Evolutionary conservation across 2,329 filamentous ascomycete genomes (phyloP).

Genomic region (Tolypocladium sp.): DNA sequence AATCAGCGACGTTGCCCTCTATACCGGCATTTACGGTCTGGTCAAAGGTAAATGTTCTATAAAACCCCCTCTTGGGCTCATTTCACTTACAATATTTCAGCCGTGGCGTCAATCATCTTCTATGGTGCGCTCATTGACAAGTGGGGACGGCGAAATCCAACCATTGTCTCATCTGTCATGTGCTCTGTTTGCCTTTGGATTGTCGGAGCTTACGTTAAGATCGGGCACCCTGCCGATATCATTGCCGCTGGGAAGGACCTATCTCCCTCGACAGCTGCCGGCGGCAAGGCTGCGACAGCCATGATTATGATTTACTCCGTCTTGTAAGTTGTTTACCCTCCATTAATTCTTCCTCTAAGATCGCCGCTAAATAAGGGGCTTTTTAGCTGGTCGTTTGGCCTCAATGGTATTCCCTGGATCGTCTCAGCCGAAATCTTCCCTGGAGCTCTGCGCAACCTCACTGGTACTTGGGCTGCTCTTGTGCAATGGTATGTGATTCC

Average conservation of each 20-base stretch:
- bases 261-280: conserved; percentile 30
- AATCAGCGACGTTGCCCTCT: no score
- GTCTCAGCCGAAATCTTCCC: conserved; percentile 35
- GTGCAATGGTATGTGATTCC: conserved; percentile 21
- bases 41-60: no score
- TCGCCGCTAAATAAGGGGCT: background rate
- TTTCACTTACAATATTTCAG: no score
- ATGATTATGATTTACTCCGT: conserved; percentile 46
- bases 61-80: no score
- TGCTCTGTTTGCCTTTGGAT: conserved; percentile 35
- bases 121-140: no score
- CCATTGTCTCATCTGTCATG: no score
- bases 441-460: conserved; percentile 30
- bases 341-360: no score
- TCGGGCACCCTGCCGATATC: conserved; percentile 35
- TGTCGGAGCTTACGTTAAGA: conserved; percentile 44
- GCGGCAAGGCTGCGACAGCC: conserved; percentile 42
- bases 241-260: conserved; percentile 31
- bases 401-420: conserved; percentile 37
- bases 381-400: conserved; percentile 30
- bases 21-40: no score
- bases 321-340: conserved; percentile 26
- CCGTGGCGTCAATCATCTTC: no score
- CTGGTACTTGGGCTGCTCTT: conserved; percentile 29
- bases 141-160: no score